Percentiles rank a stretch among this genome's conserved stretches.
phyloP scores from a whole-genome alignment of 2,329 filamentous ascomycete genomes.

The Aureobasidium sp. region DNA sequence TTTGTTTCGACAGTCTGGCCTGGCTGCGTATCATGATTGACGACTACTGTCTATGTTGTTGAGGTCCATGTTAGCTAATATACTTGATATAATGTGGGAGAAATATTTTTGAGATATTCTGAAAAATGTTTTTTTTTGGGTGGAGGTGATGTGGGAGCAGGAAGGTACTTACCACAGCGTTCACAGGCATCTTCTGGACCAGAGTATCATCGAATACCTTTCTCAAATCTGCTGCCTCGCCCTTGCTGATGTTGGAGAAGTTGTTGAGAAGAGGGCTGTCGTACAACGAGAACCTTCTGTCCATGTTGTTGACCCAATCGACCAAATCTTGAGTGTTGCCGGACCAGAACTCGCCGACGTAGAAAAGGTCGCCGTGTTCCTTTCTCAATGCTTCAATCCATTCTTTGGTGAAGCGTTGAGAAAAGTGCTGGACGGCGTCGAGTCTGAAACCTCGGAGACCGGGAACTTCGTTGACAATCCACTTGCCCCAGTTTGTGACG shows the following conservation, averaged over 20 bases:
- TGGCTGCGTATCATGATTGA: slow-evolving; percentile 76
- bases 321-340: slow-evolving; percentile 62
- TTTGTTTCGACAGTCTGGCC: slow-evolving; percentile 70
- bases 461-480: slow-evolving; percentile 69
- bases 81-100: too few relatives aligned
- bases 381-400: slow-evolving; percentile 59
- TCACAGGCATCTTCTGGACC: slow-evolving; percentile 58
- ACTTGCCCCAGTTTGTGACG: slow-evolving; percentile 72
- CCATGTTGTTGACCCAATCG: slow-evolving; percentile 50
- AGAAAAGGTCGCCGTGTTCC: slow-evolving; percentile 59
- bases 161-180: slow-evolving; percentile 50
- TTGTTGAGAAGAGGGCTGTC: slow-evolving; percentile 58
- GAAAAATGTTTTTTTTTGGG: not conserved
- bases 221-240: slow-evolving; percentile 45
- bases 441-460: slow-evolving; percentile 73
- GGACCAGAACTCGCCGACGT: slow-evolving; percentile 77
- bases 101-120: too few relatives aligned
- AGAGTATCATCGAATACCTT: slow-evolving; percentile 68
- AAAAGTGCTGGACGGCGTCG: slow-evolving; percentile 79
- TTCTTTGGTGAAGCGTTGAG: slow-evolving; percentile 69
- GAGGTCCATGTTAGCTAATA: too few relatives aligned
- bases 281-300: slow-evolving; percentile 15
- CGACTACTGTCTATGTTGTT: slow-evolving; percentile 68
- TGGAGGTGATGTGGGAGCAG: too few relatives aligned
- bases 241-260: slow-evolving; percentile 58